phyloP scores from a whole-genome alignment of 805 yeast species.

The Lipomyces oligophaga region DNA sequence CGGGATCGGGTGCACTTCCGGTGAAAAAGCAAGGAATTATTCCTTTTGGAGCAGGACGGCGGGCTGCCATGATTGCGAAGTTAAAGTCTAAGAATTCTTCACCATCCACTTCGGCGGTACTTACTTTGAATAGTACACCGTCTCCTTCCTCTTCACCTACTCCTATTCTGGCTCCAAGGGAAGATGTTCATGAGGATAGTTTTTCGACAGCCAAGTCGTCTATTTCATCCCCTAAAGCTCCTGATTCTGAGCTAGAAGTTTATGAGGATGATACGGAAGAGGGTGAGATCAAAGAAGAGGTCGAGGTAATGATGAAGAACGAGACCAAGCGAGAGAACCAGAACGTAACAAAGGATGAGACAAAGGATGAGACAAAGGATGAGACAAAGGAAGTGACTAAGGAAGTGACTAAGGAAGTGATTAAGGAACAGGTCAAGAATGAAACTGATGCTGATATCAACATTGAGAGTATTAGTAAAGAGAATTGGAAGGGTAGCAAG shows the following conservation, averaged over 20 bases:
- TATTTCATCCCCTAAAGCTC: slow-evolving; percentile 3
- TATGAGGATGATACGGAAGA: not conserved
- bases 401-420: not conserved
- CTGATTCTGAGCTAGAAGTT: not conserved
- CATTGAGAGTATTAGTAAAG: not conserved
- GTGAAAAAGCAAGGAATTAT: slow-evolving; percentile 18
- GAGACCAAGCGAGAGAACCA: slow-evolving; percentile 1
- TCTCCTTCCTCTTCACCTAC: not conserved
- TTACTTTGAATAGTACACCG: not conserved
- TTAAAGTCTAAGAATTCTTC: not conserved
- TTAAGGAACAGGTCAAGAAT: not conserved
- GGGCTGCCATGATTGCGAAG: slow-evolving; percentile 18
- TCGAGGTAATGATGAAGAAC: slow-evolving; percentile 3
- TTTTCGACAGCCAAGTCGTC: not conserved
- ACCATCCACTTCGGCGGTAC: not conserved
- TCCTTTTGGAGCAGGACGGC: slow-evolving; percentile 17
- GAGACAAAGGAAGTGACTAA: not conserved
- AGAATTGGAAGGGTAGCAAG: not conserved
- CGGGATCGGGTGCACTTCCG: not conserved
- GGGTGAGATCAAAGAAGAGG: slow-evolving; percentile 4
- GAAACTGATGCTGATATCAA: not conserved
- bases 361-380: too few relatives aligned
- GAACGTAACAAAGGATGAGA: too few relatives aligned
- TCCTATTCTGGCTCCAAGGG: not conserved
- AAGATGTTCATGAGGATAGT: not conserved